These are phyloP conservation scores for Macaranga tanarius DNA, from an alignment of 441 rosid genomes.

Conservation along the genomic window DNA sequence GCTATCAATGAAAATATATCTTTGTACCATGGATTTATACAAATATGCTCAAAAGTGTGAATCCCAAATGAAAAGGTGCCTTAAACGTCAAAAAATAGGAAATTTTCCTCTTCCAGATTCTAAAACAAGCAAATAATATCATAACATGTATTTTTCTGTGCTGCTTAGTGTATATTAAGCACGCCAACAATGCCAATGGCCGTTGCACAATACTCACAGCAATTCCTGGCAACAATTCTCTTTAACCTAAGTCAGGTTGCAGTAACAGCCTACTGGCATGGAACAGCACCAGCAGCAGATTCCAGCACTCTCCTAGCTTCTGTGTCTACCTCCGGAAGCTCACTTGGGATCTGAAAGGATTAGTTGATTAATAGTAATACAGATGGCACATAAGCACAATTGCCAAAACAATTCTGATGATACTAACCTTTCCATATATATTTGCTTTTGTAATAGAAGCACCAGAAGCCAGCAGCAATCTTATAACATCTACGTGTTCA, in stretches of 20 bases:
- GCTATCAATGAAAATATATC: neutral
- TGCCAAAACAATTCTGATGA: neutral
- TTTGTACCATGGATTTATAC: neutral
- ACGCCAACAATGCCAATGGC: conserved; percentile 6
- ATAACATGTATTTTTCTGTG: neutral
- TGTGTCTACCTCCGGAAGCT: conserved; percentile 62
- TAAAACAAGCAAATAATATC: neutral
- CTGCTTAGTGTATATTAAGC: neutral
- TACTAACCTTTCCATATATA: conserved; percentile 63
- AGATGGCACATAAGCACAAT: neutral
- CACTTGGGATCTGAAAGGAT: conserved; percentile 63
- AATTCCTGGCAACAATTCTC: conserved; percentile 1
- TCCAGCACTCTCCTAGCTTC: conserved; percentile 65
- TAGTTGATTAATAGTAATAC: conserved; percentile 22
- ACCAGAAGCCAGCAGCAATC: conserved; percentile 63
- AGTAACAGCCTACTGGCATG: conserved; percentile 26
- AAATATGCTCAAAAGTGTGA: neutral
- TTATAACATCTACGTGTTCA: conserved; percentile 66
- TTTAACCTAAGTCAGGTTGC: neutral
- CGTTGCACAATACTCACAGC: neutral
- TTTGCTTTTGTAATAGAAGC: conserved; percentile 62
- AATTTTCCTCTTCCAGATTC: neutral
- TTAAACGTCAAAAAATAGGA: neutral
- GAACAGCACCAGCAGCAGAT: conserved; percentile 35
- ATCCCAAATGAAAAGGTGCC: neutral